Evolutionary conservation across 164 flowering plant genomes (phyloP).

Genomic region (Nymphaea colorata): DNA sequence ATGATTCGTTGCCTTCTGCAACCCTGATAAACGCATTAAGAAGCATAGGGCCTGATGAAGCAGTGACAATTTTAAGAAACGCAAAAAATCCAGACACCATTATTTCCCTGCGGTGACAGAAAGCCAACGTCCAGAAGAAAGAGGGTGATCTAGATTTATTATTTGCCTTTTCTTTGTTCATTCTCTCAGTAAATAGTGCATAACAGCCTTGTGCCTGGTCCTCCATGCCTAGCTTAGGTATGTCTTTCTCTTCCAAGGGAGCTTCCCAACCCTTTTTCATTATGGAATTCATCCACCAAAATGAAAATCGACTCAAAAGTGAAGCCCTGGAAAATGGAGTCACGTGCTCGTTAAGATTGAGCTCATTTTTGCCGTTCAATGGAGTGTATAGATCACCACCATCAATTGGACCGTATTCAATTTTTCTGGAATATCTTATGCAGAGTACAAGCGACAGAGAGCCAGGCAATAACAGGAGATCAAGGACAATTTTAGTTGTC

Average conservation of each 20-base stretch:
- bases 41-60: slow-evolving; percentile 43
- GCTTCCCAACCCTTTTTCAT: slow-evolving; percentile 39
- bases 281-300: slow-evolving; percentile 67
- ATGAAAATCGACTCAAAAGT: slow-evolving; percentile 29
- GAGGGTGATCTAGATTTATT: slow-evolving; percentile 18
- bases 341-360: slow-evolving; percentile 10
- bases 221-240: slow-evolving; percentile 29
- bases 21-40: slow-evolving; percentile 54
- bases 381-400: slow-evolving; percentile 16
- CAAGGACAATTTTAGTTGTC: slow-evolving; percentile 22
- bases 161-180: slow-evolving; percentile 16
- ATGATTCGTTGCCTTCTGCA: slow-evolving; percentile 37
- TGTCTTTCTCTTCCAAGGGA: slow-evolving; percentile 31
- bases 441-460: slow-evolving; percentile 33
- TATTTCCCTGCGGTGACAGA: slow-evolving; percentile 34
- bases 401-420: slow-evolving; percentile 3
- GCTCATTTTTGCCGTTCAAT: slow-evolving; percentile 13
- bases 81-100: slow-evolving; percentile 49
- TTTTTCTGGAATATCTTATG: slow-evolving; percentile 5
- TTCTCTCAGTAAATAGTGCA: slow-evolving; percentile 19
- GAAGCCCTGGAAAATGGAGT: slow-evolving; percentile 47
- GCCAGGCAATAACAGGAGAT: slow-evolving; percentile 42
- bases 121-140: slow-evolving; percentile 24
- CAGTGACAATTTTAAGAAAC: slow-evolving; percentile 28
- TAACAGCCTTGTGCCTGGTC: slow-evolving; percentile 47